Evolutionary conservation across 2,329 filamentous ascomycete genomes (phyloP).

Genomic region (Myotisia sp.): DNA sequence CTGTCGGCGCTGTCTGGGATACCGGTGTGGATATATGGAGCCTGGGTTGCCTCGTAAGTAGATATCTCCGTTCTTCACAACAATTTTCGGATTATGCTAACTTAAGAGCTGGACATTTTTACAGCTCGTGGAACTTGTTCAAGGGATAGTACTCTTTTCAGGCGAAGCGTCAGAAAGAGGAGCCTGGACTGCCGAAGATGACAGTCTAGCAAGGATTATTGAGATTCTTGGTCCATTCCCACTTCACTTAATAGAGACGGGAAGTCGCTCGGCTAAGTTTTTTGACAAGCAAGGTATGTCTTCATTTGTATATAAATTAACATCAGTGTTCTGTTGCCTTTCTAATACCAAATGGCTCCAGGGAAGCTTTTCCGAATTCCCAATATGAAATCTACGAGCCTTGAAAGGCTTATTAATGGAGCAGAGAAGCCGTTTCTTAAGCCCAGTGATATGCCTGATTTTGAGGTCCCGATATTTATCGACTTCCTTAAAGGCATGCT

Average conservation of each 20-base stretch:
- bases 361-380: slow-evolving; percentile 17
- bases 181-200: slow-evolving; percentile 17
- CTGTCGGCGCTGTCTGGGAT: slow-evolving; percentile 17
- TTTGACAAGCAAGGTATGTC: slow-evolving; percentile 15
- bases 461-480: slow-evolving; percentile 17
- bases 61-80: not conserved
- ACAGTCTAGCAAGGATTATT: slow-evolving; percentile 16
- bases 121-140: slow-evolving; percentile 15
- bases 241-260: slow-evolving; percentile 12
- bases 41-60: slow-evolving; percentile 18
- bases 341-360: too few relatives aligned
- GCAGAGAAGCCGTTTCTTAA: slow-evolving; percentile 15
- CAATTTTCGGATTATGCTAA: too few relatives aligned
- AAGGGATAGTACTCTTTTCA: slow-evolving; percentile 17
- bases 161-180: slow-evolving; percentile 14
- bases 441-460: slow-evolving; percentile 16
- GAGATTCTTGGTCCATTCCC: slow-evolving; percentile 17
- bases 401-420: slow-evolving; percentile 16
- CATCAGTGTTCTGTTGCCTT: not conserved
- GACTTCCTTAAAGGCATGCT: slow-evolving; percentile 18
- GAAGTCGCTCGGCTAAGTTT: slow-evolving; percentile 11
- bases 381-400: slow-evolving; percentile 14
- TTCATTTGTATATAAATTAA: not conserved
- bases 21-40: slow-evolving; percentile 19
- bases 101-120: too few relatives aligned